Evolutionary conservation across 306 rosid genomes (phyloP), one percentile per base, ranked within the genome.

Genomic region (Spatholobus suberectus): DNA sequence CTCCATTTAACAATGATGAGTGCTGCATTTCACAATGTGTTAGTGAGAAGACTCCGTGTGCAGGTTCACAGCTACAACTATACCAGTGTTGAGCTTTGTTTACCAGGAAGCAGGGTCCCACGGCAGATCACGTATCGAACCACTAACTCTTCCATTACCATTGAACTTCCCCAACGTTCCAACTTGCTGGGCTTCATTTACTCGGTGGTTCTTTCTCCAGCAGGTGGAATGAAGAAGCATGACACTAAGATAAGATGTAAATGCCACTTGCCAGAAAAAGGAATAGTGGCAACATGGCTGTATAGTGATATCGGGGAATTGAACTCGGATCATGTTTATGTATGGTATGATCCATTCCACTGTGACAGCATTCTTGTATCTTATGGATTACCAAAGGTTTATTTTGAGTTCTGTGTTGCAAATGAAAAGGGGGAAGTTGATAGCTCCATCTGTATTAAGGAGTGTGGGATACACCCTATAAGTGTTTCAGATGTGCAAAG

Each of bases 341-440:
- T 69, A 14, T 85, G 86, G 86, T 82, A 82, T 47, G 89, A 86
- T 82, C 84, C 86, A 59, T 70, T 76, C 18, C 82, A 83, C 49
- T 47, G 27, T 77, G 79, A 77, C 17, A 46, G 27, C 74, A 77
- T 83, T 58, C 78, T 69, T 46, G 46, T 38, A 20, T 21, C 6
- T 37, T 0, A 61, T 61, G 37, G 34, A n/a, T n/a, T n/a, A 59
- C 73, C 20, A 17, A 5, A 59, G 29, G 55, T 77, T 59, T 26
- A 34, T 27, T 84, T 83, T 49, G 51, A 78, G 51, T 77, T 83
- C 13, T 15, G 15, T 72, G 71, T 78, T 61, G 6, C 24, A 51
- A 63, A 13, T 41, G 32, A 63, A 29, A 1, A 14, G 12, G 26
- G 54, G 44, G 80, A 72, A 51, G 26, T 18, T 61, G 80, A 83